Base-by-base conservation (phyloP, 352 stramenopile species). In the Pythium apleroticum region DNA sequence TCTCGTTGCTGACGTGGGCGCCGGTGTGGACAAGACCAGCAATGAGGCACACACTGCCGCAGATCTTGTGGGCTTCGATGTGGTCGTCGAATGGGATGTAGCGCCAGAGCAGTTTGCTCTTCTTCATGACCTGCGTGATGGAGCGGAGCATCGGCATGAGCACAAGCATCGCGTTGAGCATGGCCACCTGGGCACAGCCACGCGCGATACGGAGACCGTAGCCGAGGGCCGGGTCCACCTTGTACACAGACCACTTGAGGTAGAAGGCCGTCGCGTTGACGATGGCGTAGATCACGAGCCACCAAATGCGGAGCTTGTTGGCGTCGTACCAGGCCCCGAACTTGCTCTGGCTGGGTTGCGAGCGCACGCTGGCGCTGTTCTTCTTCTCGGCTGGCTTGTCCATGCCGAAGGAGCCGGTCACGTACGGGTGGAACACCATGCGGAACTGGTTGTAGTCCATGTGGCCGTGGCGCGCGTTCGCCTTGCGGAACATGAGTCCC, bases 21-120 rank as follows among this genome's bases (percentile, higher is more conserved):
- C 69, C 20, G 14, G 83, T 90, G 63, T 94, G 85, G 50, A 87
- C 72, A 52, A 91, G 67, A 7, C 77, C 81, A 4, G 81, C 74
- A 31, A 54, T 80, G 3, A 94, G 74, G 33, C 86, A 60, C 45
- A 85, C 75, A n/a, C 57, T 81, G 57, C 85, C 85, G 2, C 77
- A 74, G 54, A 94, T 81, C 64, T 89, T 91, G 74, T 94, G 85
- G 64, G 89, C 89, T 20, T 82, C 77, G 48, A 94, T 90, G 68
- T 87, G 76, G 60, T 92, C 80, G 49, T 92, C 85, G 30, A 94
- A 90, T 11, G 86, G 86, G 31, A 93, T 89, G 66, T 86, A 88
- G 53, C 77, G 73, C 81, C 81, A 91, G 33, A 90, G 33, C 10
- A 91, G 66, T 0, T 67, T 69, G 31, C 75, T 88, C 35, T 77